Base-by-base conservation (phyloP, 352 stramenopile species). In the Phytophthora tentaculata region DNA sequence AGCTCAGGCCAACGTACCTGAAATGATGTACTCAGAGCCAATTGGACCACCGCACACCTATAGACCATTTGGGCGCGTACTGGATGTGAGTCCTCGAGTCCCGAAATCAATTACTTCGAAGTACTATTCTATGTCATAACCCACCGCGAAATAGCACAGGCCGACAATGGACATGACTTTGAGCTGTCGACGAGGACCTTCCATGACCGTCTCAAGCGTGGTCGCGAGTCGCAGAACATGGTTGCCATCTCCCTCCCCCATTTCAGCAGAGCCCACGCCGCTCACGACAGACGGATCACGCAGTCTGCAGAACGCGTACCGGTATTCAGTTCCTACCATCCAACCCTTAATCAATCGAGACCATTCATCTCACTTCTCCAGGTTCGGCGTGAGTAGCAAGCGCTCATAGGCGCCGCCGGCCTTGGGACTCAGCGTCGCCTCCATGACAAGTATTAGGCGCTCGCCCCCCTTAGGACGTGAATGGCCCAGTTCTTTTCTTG, bases 91-190 rank as follows among this genome's bases (percentile, higher is more conserved):
- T 23, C 17, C 14, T 50, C 19, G 20, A 50, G 28, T 19, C 13
- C 22, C n/a, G 17, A n/a, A 5, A 51, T 9, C n/a, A 24, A 8
- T 8, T 9, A 44, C 37, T n/a, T 5, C 29, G 26, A 16, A n/a
- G n/a, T n/a, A n/a, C n/a, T n/a, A n/a, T n/a, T n/a, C n/a, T n/a
- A n/a, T n/a, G n/a, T 52, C 39, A 2, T 53, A 14, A 63, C 72
- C 39, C 32, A 81, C 76, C 32, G 79, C 75, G 41, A 89, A 86
- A 67, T 86, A 89, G 71, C 78, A 86, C 26, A 89, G 60, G 17
- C 78, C 80, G 29, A 83, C 71, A 53, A 89, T 80, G 24, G 80
- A 84, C 59, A 85, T 71, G 62, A 80, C 81, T 64, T 75, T 84
- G 35, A 89, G 74, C 65, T 86, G 78, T 50, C 80, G 80, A 24